These are phyloP conservation scores for Neonectria hederae DNA, from an alignment of 2,329 filamentous ascomycete genomes.

Conservation along the genomic window DNA sequence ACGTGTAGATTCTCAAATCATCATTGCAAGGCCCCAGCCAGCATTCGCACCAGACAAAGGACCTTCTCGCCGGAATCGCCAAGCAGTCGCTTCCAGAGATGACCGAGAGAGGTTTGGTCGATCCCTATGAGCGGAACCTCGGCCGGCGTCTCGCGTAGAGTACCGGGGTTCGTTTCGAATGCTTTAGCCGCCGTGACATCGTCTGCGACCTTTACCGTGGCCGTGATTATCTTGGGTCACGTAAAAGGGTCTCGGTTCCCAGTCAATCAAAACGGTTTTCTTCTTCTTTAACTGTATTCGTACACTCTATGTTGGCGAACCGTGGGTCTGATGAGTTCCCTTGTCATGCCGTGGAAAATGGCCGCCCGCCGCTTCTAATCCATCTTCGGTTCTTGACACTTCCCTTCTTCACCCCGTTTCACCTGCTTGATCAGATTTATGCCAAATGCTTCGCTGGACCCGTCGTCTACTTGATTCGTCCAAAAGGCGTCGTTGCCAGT, in stretches of 20 bases:
- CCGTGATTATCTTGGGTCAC: background rate
- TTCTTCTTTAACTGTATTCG: background rate
- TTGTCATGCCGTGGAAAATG: background rate
- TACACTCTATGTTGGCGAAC: background rate
- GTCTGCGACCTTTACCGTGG: background rate
- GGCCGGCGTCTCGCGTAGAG: background rate
- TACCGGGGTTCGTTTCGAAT: background rate
- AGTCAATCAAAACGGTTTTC: no score
- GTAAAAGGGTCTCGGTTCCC: background rate
- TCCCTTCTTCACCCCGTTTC: conserved; percentile 30
- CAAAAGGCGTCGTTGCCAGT: conserved; percentile 50
- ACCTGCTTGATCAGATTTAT: conserved; percentile 47
- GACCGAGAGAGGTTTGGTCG: background rate
- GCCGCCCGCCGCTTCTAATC: conserved; percentile 14
- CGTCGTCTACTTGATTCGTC: conserved; percentile 54
- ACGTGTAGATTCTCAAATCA: background rate
- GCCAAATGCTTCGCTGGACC: conserved; percentile 48
- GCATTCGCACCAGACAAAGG: background rate
- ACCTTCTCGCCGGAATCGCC: background rate
- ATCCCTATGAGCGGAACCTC: background rate
- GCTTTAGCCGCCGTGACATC: background rate
- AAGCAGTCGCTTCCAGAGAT: background rate
- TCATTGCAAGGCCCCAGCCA: background rate
- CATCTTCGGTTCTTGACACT: conserved; percentile 21
- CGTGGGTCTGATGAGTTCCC: background rate